phyloP scores from a whole-genome alignment of 2,329 filamentous ascomycete species.

The Plectosphaerella cucumerina region DNA sequence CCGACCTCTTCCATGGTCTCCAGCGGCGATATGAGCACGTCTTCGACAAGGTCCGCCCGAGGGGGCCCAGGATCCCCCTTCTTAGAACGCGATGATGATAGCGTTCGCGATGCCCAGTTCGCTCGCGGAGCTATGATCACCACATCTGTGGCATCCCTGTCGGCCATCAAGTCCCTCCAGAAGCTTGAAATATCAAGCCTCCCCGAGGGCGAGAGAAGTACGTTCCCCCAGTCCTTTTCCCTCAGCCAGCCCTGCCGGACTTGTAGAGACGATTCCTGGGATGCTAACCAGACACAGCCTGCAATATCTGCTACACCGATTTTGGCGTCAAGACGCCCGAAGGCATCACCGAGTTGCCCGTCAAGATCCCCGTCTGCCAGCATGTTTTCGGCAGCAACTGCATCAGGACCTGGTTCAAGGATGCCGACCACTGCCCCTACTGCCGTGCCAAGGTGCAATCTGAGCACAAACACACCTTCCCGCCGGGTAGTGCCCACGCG shows the following conservation, averaged over 20 bases:
- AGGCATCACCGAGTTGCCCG: conserved; percentile 50
- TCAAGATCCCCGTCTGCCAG: conserved; percentile 58
- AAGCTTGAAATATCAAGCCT: conserved; percentile 41
- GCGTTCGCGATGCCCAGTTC: conserved; percentile 38
- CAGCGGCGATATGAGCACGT: too few species aligned
- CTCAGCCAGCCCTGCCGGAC: neutral
- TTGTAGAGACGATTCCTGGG: neutral
- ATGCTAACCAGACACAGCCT: conserved; percentile 33
- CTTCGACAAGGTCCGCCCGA: too few species aligned
- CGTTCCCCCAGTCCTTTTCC: conserved; percentile 16
- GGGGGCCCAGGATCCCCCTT: too few species aligned
- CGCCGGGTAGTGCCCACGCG: too few species aligned
- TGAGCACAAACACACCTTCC: conserved; percentile 21
- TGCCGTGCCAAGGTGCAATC: conserved; percentile 58
- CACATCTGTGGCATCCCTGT: conserved; percentile 43
- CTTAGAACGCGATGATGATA: conserved; percentile 17
- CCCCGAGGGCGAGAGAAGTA: conserved; percentile 43
- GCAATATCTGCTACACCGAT: conserved; percentile 62
- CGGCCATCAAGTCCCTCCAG: conserved; percentile 41
- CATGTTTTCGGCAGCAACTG: conserved; percentile 62
- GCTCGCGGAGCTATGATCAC: conserved; percentile 37
- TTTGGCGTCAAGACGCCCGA: conserved; percentile 54
- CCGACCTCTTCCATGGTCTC: too few species aligned
- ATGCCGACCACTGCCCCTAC: conserved; percentile 60
- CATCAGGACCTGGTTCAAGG: conserved; percentile 62